Evolutionary conservation across 331 rosid genomes (phyloP).

Genomic region (Phaseolus coccineus): DNA sequence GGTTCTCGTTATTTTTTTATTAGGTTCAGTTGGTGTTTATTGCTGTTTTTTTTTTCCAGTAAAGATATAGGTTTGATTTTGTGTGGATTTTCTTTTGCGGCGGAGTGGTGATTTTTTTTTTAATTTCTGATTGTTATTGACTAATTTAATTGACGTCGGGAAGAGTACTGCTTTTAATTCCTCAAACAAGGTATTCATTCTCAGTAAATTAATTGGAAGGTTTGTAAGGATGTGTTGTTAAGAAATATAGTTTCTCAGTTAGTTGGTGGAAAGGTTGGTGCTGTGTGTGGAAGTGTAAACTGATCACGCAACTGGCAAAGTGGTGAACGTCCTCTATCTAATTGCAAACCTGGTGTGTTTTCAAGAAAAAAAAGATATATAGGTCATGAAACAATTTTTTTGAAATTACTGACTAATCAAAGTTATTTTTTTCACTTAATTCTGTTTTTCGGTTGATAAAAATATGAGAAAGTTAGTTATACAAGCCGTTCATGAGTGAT

Average conservation of each 20-base stretch:
- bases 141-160: conserved; percentile 1
- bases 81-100: not conserved
- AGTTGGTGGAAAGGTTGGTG: conserved; percentile 29
- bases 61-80: not conserved
- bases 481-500: not conserved
- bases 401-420: not conserved
- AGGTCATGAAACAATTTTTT: not conserved
- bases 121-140: conserved; percentile 18
- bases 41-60: conserved; percentile 41
- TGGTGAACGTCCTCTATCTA: not conserved
- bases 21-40: conserved; percentile 49
- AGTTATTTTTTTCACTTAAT: not conserved
- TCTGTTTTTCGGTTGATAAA: not conserved
- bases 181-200: not conserved
- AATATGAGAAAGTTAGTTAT: not conserved
- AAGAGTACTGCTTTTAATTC: conserved; percentile 16
- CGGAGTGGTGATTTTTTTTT: conserved; percentile 51
- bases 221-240: conserved; percentile 14
- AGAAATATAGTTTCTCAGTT: not conserved
- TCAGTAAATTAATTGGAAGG: not conserved
- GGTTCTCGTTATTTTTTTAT: conserved; percentile 44
- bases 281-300: not conserved
- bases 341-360: not conserved
- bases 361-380: not conserved
- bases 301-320: not conserved